Base-by-base conservation (phyloP, 1,284 basidiomycete species). In the Cerrena zonata region DNA sequence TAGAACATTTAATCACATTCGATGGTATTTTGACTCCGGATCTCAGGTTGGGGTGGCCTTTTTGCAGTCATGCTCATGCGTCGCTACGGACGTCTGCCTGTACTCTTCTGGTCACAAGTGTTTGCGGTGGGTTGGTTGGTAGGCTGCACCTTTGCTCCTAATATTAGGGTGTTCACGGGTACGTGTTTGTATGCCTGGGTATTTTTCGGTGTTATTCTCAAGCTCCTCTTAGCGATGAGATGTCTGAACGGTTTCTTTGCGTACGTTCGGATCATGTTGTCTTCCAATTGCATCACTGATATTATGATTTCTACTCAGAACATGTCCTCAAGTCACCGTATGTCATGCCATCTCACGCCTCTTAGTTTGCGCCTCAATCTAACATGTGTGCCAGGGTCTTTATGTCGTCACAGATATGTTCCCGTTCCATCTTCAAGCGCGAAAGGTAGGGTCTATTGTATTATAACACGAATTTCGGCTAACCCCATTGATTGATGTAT, bases 351-450 rank as follows among this genome's bases (percentile, higher is more conserved):
- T n/a, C n/a, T n/a, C n/a, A n/a, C n/a, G n/a, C n/a, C n/a, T 30
- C 19, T 11, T 30, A 19, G 21, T 10, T 19, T 13, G 1, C 5
- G 1, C 18, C 30, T 25, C 25, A 5, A 41, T 34, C 22, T 47
- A 19, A 46, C 50, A 15, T 41, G 12, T 24, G 18, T 39, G 48
- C 13, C 40, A 83, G 83, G 84, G 84, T 45, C 69, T 86, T 2
- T 84, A 79, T 56, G 67, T 84, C 18, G 74, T 86, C 52, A 79
- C 80, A 4, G 86, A 88, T 57, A 69, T 89, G 51, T 88, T 78
- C 63, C 85, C 86, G 1, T 88, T 88, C 71, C 85, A 89, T 56
- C 67, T 84, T 21, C 86, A 88, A 62, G 84, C 86, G 23, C 76
- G 84, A 37, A 87, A 85, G 74, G 80, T 77, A 27, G 19, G 58